These are phyloP conservation scores for Rachicladosporium sp. DNA, from an alignment of 2,329 filamentous ascomycete species.

Conservation along the genomic window DNA sequence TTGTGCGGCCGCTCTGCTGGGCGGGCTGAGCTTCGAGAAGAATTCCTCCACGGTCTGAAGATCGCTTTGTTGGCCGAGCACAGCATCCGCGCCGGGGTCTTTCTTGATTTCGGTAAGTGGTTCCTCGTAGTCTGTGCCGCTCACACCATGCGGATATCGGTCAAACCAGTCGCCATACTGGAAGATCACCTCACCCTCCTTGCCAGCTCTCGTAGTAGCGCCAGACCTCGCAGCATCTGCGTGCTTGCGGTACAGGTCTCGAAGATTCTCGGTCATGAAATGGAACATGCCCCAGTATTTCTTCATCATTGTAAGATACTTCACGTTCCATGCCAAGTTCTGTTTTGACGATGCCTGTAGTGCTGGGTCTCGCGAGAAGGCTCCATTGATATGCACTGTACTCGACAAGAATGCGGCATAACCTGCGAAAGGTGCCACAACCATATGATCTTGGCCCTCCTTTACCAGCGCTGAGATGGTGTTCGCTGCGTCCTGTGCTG, in stretches of 20 bases:
- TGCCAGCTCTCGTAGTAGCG: constrained; percentile 24
- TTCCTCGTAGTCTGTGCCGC: constrained; percentile 70
- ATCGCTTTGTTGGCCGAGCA: constrained; percentile 77
- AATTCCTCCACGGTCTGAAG: constrained; percentile 93
- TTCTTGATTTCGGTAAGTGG: constrained; percentile 51
- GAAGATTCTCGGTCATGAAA: constrained; percentile 86
- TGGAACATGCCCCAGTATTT: constrained; percentile 98
- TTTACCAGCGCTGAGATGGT: constrained; percentile 74
- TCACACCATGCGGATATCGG: constrained; percentile 83
- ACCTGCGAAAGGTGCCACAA: constrained; percentile 84
- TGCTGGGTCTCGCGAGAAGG: constrained; percentile 70
- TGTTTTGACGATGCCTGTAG: constrained; percentile 69
- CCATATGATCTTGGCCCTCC: constrained; percentile 64
- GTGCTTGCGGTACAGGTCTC: constrained; percentile 74
- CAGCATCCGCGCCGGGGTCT: constrained; percentile 73
- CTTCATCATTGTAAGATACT: constrained; percentile 88
- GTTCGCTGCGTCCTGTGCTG: constrained; percentile 72
- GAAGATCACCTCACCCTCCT: constrained; percentile 53
- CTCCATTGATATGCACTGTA: constrained; percentile 85
- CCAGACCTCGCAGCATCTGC: constrained; percentile 68
- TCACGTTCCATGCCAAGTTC: constrained; percentile 76
- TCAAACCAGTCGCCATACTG: constrained; percentile 98
- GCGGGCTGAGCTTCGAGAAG: constrained; percentile 66
- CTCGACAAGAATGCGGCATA: constrained; percentile 91
- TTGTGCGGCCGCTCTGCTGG: constrained; percentile 27